Base-by-base conservation (phyloP, 2,329 filamentous ascomycete genomes). In the Colletotrichum salicis region DNA sequence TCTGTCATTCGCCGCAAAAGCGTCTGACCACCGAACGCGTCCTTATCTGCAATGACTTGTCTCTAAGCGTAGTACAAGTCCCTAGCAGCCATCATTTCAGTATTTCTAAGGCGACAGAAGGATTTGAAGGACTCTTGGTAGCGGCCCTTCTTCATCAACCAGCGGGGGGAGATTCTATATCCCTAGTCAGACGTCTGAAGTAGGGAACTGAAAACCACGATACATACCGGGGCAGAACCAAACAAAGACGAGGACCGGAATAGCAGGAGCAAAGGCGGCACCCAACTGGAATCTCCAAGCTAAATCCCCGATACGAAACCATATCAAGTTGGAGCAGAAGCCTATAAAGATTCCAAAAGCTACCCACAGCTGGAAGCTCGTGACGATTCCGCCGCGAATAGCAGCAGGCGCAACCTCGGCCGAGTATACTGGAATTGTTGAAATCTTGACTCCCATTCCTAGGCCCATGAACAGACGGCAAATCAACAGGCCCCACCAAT, bases 321-420 rank as follows among this genome's bases (percentile, higher is more conserved):
- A 71, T 10, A 86, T 87, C 62, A 91, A 82, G 76, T 91, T 91
- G 71, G 88, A 89, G 70, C 83, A 86, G 74, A 86, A 88, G 13
- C 90, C 92, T 29, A 84, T 74, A 67, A 84, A 79, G 75, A 86
- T 86, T 62, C 84, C 83, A 70, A 91, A 88, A 0, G 87, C 86
- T 4, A 87, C 90, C 88, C 90, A 92, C 63, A 87, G 92, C 93
- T 96, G 74, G 90, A 92, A 74, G 1, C 78, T 80, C 92, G 96
- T 96, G 73, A 95, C 93, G 5, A 96, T 84, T n/a, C 91, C 93
- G 74, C 93, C 92, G 76, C 92, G 87, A 64, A 94, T 90, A 5
- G 85, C 79, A 2, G 92, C 90, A 0, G 92, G 92, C 0, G 91
- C 87, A 56, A 89, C 92, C 79, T 95, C 93, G 1, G 93, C 93